Evolutionary conservation across 2,329 filamentous ascomycete genomes (phyloP).

Genomic region (Eurotiales sp.): DNA sequence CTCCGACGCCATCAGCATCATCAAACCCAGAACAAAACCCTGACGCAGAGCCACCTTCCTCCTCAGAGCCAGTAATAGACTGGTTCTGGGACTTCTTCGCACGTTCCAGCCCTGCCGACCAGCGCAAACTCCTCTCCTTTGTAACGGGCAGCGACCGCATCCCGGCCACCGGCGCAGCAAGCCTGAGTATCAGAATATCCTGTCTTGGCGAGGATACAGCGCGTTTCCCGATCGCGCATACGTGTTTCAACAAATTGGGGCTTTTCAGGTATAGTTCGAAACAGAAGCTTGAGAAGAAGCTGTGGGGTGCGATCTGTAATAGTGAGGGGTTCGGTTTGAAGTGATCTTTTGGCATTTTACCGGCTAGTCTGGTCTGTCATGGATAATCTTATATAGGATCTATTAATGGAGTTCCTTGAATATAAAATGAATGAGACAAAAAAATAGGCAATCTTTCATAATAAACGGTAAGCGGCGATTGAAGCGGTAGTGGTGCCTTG

Average conservation of each 20-base stretch:
- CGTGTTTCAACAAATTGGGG: conserved; percentile 83
- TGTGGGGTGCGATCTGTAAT: conserved; percentile 84
- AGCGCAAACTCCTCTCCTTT: conserved; percentile 77
- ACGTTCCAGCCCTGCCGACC: conserved; percentile 60
- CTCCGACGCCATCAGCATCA: not conserved
- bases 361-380: too few species aligned
- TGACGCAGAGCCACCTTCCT: conserved; percentile 43
- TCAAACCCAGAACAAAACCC: conserved; percentile 18
- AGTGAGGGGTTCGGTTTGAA: conserved; percentile 92
- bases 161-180: conserved; percentile 80
- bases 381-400: not conserved
- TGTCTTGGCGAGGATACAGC: conserved; percentile 71
- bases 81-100: conserved; percentile 91
- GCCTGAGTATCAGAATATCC: conserved; percentile 69
- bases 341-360: too few species aligned
- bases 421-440: too few species aligned
- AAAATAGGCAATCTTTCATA: too few species aligned
- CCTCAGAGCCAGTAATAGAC: conserved; percentile 65
- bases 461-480: too few species aligned
- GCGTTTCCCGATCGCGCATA: conserved; percentile 79
- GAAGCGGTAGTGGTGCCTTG: too few species aligned
- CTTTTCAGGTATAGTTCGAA: conserved; percentile 68
- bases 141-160: conserved; percentile 89
- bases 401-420: too few species aligned
- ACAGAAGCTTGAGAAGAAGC: conserved; percentile 63